Conservation (phyloP, 2,329 filamentous ascomycete species). For the Arthrobotrys sinensis region DNA sequence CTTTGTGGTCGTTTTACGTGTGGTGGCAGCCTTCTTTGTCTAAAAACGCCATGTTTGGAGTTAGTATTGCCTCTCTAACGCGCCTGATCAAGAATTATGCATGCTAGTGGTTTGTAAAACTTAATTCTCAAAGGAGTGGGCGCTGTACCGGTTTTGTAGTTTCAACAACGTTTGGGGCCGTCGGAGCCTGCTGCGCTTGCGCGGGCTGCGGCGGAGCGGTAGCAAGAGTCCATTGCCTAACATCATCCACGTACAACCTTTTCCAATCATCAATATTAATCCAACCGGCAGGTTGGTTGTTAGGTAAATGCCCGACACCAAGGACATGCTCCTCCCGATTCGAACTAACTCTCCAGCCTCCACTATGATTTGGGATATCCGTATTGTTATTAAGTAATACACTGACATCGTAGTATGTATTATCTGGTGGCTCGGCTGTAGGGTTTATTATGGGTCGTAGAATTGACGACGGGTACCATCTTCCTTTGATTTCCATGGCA, state of each 20-base stretch:
- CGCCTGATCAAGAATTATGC: not conserved
- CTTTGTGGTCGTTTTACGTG: conserved; percentile 53
- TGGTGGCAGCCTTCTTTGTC: conserved; percentile 50
- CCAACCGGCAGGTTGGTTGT: conserved; percentile 52
- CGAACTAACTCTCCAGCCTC: conserved; percentile 45
- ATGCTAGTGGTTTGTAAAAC: not conserved
- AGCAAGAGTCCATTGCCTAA: conserved; percentile 33
- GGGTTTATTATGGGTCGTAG: conserved; percentile 54
- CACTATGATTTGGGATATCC: conserved; percentile 54
- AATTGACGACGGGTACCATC: conserved; percentile 56
- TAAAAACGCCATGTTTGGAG: conserved; percentile 9
- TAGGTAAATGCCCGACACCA: conserved; percentile 56
- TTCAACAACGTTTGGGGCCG: conserved; percentile 19
- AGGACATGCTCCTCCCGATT: conserved; percentile 51
- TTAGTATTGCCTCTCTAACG: conserved; percentile 17
- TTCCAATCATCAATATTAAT: conserved; percentile 57
- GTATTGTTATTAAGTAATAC: conserved; percentile 57
- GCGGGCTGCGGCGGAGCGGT: conserved; percentile 29
- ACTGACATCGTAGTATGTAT: conserved; percentile 55
- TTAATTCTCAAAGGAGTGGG: not conserved
- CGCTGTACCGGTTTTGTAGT: conserved; percentile 45
- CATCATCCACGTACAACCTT: conserved; percentile 48
- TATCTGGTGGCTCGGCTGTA: conserved; percentile 46
- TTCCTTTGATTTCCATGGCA: conserved; percentile 58
- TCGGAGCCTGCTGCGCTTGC: conserved; percentile 24